Evolutionary conservation across 2,329 filamentous ascomycete species (phyloP).

Genomic region (Sporothrix protearum): DNA sequence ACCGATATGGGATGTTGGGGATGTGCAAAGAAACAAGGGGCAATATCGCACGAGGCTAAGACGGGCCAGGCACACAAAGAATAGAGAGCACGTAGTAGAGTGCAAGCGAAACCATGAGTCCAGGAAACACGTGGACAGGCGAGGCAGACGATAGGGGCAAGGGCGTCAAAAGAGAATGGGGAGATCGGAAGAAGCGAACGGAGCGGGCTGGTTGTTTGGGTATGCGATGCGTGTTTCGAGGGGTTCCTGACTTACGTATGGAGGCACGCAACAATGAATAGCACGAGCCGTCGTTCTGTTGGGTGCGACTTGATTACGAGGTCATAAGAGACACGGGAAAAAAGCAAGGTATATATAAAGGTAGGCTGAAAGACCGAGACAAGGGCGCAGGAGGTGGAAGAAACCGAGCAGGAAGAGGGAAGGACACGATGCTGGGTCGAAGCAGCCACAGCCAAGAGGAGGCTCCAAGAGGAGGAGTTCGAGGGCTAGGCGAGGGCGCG

Average conservation of each 20-base stretch:
- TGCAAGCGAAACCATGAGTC: background rate
- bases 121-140: background rate
- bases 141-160: background rate
- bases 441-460: background rate
- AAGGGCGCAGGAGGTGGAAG: conserved; percentile 10
- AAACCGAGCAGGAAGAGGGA: background rate
- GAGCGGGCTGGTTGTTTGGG: background rate
- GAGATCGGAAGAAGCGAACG: conserved; percentile 1
- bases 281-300: background rate
- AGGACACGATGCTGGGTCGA: conserved; percentile 1
- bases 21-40: background rate
- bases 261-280: background rate
- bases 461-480: background rate
- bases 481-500: background rate
- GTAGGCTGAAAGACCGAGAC: conserved; percentile 12
- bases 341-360: conserved; percentile 11
- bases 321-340: conserved; percentile 19
- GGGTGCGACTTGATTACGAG: conserved; percentile 18
- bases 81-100: background rate
- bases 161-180: background rate
- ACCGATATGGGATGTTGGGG: background rate
- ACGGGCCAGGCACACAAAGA: background rate
- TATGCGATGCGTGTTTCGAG: background rate
- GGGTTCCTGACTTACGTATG: conserved; percentile 17
- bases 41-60: background rate